Evolutionary conservation across 768 basidiomycete species (phyloP).

Genomic region (Podaxis sp.): DNA sequence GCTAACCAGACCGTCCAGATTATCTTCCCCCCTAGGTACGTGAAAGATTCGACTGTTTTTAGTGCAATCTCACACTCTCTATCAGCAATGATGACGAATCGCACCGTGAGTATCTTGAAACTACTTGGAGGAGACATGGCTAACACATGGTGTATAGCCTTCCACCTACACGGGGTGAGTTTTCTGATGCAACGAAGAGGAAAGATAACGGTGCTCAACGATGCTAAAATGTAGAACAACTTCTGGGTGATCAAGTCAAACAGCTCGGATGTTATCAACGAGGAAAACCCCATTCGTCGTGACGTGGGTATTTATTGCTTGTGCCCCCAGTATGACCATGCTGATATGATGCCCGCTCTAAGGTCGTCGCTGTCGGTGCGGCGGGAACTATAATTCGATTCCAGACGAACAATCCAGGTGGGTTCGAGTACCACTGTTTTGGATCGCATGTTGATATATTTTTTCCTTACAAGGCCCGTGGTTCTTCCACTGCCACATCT

Average conservation of each 20-base stretch:
- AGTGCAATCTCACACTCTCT: not conserved
- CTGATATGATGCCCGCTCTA: not conserved
- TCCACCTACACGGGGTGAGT: constrained; percentile 31
- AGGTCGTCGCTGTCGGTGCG: constrained; percentile 22
- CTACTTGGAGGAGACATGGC: not conserved
- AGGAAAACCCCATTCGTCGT: constrained; percentile 44
- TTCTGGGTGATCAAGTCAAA: constrained; percentile 41
- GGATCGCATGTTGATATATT: not conserved
- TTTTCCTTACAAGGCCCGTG: constrained; percentile 18
- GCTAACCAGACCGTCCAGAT: constrained; percentile 26
- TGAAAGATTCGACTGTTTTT: not conserved
- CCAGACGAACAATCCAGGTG: constrained; percentile 24
- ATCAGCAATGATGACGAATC: constrained; percentile 16
- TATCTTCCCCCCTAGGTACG: constrained; percentile 21
- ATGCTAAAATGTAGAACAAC: constrained; percentile 26
- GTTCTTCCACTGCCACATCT: constrained; percentile 30
- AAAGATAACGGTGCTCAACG: not conserved
- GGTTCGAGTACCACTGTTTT: not conserved
- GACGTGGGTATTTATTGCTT: constrained; percentile 17
- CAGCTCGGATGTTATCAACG: constrained; percentile 27
- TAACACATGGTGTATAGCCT: constrained; percentile 19
- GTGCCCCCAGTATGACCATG: not conserved
- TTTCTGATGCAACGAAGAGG: not conserved
- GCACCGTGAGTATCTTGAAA: not conserved
- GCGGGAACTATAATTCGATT: constrained; percentile 25